phyloP scores from a whole-genome alignment of 441 rosid species.

The Erodium trifolium region DNA sequence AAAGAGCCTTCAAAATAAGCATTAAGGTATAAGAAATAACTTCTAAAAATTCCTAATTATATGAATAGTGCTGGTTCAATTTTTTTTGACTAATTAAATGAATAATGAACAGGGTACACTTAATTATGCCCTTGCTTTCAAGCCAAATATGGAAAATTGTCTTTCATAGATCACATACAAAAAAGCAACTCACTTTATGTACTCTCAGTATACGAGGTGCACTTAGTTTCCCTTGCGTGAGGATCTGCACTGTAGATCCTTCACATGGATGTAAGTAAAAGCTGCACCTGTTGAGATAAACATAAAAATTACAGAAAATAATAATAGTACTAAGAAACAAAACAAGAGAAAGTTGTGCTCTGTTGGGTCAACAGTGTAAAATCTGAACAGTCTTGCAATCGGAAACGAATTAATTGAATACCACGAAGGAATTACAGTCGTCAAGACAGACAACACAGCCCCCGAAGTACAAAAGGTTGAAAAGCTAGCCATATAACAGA shows the following conservation, averaged over 20 bases:
- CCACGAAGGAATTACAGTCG: neutral
- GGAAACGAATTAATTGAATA: neutral
- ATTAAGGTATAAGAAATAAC: neutral
- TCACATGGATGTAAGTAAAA: slow-evolving; percentile 92
- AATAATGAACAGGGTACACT: neutral
- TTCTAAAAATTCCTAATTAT: too few species aligned
- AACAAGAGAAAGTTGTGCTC: slow-evolving; percentile 1
- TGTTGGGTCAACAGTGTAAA: neutral
- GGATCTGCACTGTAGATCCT: slow-evolving; percentile 73
- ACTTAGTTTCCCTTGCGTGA: slow-evolving; percentile 94
- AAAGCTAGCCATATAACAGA: neutral
- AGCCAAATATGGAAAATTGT: neutral
- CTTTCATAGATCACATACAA: neutral
- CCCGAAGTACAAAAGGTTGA: neutral
- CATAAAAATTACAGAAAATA: neutral
- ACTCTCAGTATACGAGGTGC: slow-evolving; percentile 97
- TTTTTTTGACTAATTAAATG: neutral
- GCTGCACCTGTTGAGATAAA: slow-evolving; percentile 69
- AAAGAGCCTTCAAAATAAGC: neutral
- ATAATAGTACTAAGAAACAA: neutral
- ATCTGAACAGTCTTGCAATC: slow-evolving; percentile 1
- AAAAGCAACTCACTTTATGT: slow-evolving; percentile 60
- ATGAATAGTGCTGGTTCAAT: neutral
- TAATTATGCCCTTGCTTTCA: neutral
- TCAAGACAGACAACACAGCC: neutral